Conservation (phyloP, 2,329 filamentous ascomycete species). For the Madurella fahalii region DNA sequence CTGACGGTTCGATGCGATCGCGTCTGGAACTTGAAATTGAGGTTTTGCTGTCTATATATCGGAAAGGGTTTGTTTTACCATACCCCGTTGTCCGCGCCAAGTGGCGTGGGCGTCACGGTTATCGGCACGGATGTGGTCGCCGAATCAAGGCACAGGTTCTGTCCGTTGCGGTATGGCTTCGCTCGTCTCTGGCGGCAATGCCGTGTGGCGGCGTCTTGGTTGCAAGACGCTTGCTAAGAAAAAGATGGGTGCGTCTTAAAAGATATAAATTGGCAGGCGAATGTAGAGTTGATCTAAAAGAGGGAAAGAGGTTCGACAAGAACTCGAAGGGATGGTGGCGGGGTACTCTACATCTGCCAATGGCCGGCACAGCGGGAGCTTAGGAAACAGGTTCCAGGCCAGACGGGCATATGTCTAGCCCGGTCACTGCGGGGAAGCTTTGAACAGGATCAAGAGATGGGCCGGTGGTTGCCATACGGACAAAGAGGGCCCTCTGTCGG, state of each 20-base stretch:
- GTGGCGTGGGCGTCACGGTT: constrained; percentile 3
- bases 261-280: constrained; percentile 3
- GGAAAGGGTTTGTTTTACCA: not conserved
- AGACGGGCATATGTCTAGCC: constrained; percentile 7
- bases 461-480: constrained; percentile 1
- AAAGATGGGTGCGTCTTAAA: constrained; percentile 7
- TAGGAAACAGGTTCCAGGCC: constrained; percentile 1
- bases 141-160: not conserved
- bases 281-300: not conserved
- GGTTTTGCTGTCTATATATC: not conserved
- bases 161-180: not conserved
- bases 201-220: constrained; percentile 11
- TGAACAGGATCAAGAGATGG: not conserved
- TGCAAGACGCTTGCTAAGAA: not conserved
- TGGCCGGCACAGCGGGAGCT: not conserved
- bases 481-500: constrained; percentile 5
- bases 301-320: not conserved
- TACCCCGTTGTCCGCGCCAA: not conserved
- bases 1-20: not conserved
- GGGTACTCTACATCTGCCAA: not conserved
- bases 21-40: not conserved
- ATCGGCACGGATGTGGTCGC: constrained; percentile 4
- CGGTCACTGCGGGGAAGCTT: constrained; percentile 9
- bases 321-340: not conserved
- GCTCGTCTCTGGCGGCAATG: constrained; percentile 15